A percentile compares a stretch with the other conserved stretches of the same genome.
Evolutionary conservation across 1,284 basidiomycete genomes (phyloP).

Genomic region (Acaromyces ingoldii): DNA sequence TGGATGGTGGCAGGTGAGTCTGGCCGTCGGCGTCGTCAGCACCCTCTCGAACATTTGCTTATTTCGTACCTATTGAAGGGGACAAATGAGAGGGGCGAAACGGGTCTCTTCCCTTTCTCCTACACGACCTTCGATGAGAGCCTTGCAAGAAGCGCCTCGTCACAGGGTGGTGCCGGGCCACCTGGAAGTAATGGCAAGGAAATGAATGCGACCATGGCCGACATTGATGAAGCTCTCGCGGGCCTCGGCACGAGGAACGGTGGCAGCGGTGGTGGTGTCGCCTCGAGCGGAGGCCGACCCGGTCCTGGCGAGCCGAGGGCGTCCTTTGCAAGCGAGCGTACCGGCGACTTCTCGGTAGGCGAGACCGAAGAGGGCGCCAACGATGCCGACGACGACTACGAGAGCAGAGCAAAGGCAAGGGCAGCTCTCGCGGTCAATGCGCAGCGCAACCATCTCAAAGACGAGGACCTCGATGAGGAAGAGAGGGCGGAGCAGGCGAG

Average conservation of each 20-base stretch:
- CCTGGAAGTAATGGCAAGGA: slow-evolving; percentile 13
- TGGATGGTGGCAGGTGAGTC: slow-evolving; percentile 95
- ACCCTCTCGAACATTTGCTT: background rate
- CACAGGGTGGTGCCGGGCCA: background rate
- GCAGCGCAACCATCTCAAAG: slow-evolving; percentile 36
- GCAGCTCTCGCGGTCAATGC: slow-evolving; percentile 48
- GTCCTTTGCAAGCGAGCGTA: slow-evolving; percentile 32
- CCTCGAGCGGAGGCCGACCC: background rate
- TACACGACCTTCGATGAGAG: slow-evolving; percentile 62
- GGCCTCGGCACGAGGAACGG: slow-evolving; percentile 26
- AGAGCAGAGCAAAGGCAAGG: slow-evolving; percentile 29
- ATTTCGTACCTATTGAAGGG: slow-evolving; percentile 59
- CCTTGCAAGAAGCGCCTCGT: slow-evolving; percentile 25
- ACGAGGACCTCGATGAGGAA: slow-evolving; percentile 24
- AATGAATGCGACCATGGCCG: slow-evolving; percentile 49
- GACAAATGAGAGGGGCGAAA: slow-evolving; percentile 71
- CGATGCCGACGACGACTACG: slow-evolving; percentile 23
- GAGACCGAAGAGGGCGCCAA: slow-evolving; percentile 21
- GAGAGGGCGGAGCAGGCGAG: slow-evolving; percentile 32
- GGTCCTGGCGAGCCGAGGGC: background rate
- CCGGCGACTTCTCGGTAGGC: slow-evolving; percentile 14
- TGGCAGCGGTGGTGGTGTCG: background rate
- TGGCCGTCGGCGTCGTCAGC: background rate
- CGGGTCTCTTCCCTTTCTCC: slow-evolving; percentile 83
- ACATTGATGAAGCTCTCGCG: slow-evolving; percentile 48